Percentiles rank a stretch among this genome's conserved stretches.
phyloP scores from a whole-genome alignment of 768 basidiomycete species.

The Kwoniella dendrophila region DNA sequence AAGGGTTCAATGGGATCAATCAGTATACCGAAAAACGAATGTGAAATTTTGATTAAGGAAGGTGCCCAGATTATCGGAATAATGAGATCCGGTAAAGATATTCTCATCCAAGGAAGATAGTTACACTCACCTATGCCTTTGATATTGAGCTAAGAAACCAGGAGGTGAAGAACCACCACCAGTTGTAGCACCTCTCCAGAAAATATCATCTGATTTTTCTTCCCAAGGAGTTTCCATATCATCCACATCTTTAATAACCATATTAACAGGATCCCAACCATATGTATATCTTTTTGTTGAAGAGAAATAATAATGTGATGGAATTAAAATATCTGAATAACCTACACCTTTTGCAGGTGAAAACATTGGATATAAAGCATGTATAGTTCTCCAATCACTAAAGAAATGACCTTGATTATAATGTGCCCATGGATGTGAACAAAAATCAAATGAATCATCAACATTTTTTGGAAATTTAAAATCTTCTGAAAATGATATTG shows the following conservation, averaged over 20 bases:
- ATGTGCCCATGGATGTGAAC: conserved; percentile 76
- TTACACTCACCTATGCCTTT: conserved; percentile 59
- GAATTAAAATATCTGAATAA: conserved; percentile 87
- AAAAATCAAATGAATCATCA: conserved; percentile 75
- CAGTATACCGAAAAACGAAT: no score
- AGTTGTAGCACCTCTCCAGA: conserved; percentile 95
- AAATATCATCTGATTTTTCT: conserved; percentile 77
- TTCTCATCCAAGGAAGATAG: no score
- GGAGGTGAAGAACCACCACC: conserved; percentile 87
- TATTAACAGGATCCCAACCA: conserved; percentile 79
- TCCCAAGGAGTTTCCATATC: conserved; percentile 87
- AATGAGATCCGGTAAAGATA: not conserved
- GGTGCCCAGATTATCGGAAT: conserved; percentile 47
- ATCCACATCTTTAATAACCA: conserved; percentile 74
- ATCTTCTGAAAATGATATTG: conserved; percentile 56
- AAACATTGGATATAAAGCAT: conserved; percentile 87
- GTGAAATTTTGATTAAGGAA: not conserved
- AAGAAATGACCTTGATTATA: conserved; percentile 93
- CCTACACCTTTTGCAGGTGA: conserved; percentile 85
- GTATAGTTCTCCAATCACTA: conserved; percentile 90
- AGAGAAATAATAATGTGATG: conserved; percentile 94
- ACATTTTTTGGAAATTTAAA: conserved; percentile 68
- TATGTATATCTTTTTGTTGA: conserved; percentile 82
- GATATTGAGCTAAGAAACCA: conserved; percentile 79
- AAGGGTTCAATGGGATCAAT: no score